Conservation (phyloP, 2,329 filamentous ascomycete species). For the Geosmithia putterillii region DNA sequence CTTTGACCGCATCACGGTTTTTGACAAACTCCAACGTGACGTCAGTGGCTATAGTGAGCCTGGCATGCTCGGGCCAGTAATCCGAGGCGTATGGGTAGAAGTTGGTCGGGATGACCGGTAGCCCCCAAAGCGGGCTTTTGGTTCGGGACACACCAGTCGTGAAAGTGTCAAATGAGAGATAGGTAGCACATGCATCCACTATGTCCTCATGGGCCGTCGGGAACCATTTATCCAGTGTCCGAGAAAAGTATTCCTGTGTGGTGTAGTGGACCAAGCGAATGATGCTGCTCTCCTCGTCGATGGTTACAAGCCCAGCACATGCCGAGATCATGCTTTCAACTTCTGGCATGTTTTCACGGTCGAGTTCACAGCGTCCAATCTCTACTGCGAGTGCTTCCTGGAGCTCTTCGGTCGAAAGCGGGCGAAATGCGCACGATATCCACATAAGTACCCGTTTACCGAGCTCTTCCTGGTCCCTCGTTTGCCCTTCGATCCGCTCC, state of each 20-base stretch:
- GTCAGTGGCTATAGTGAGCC: too few relatives aligned
- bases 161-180: conserved; percentile 16
- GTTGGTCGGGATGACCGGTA: too few relatives aligned
- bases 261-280: conserved; percentile 32
- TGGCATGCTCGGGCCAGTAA: too few relatives aligned
- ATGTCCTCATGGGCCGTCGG: conserved; percentile 14
- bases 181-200: conserved; percentile 16
- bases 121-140: too few relatives aligned
- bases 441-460: conserved; percentile 26
- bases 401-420: conserved; percentile 20
- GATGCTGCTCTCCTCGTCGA: conserved; percentile 22
- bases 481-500: conserved; percentile 26
- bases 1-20: too few relatives aligned
- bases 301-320: conserved; percentile 27
- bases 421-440: conserved; percentile 23
- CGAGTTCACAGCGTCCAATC: conserved; percentile 10
- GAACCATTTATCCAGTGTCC: conserved; percentile 14
- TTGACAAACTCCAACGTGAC: too few relatives aligned
- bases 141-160: background rate
- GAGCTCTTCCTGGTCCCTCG: conserved; percentile 13
- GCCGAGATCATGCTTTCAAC: conserved; percentile 19
- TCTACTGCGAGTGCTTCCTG: conserved; percentile 28
- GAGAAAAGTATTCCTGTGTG: conserved; percentile 28
- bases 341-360: conserved; percentile 19
- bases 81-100: too few relatives aligned